phyloP scores from a whole-genome alignment of 371 early-diverging fungal species.

The Apophysomyces ossiformis region DNA sequence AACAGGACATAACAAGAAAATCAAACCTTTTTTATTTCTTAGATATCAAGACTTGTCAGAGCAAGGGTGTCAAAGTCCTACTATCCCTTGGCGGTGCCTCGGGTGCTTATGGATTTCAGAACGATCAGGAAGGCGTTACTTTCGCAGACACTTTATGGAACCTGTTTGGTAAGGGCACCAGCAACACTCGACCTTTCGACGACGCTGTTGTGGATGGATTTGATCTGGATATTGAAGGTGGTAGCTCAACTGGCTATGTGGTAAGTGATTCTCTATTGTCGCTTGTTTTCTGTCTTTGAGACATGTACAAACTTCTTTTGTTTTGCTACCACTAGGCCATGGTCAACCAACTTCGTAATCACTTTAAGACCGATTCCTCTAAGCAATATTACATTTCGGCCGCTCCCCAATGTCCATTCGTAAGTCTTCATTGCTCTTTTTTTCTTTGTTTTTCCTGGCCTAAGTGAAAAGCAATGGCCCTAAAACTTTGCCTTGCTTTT shows the following conservation, averaged over 20 bases:
- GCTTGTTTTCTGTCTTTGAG: not conserved
- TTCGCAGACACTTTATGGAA: constrained; percentile 69
- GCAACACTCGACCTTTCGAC: constrained; percentile 65
- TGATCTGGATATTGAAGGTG: constrained; percentile 76
- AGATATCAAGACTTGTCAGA: constrained; percentile 64
- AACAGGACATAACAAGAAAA: not conserved
- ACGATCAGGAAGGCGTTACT: constrained; percentile 44
- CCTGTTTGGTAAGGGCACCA: constrained; percentile 60
- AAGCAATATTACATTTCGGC: constrained; percentile 51
- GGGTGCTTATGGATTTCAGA: constrained; percentile 60
- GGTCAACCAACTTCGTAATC: constrained; percentile 21
- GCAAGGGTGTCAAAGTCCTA: constrained; percentile 51
- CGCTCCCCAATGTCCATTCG: constrained; percentile 62
- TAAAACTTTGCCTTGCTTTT: too few species aligned
- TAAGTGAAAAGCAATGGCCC: too few species aligned
- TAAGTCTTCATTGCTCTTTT: not conserved
- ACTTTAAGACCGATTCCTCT: constrained; percentile 29
- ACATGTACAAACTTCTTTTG: not conserved
- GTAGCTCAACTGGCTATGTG: constrained; percentile 57
- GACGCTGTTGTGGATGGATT: constrained; percentile 69
- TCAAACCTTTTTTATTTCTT: not conserved
- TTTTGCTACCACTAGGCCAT: constrained; percentile 2
- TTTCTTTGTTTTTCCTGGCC: not conserved
- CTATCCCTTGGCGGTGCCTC: constrained; percentile 69
- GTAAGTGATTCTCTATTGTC: constrained; percentile 39